phyloP scores from a whole-genome alignment of 257 asterid species.

The Rhazya stricta region DNA sequence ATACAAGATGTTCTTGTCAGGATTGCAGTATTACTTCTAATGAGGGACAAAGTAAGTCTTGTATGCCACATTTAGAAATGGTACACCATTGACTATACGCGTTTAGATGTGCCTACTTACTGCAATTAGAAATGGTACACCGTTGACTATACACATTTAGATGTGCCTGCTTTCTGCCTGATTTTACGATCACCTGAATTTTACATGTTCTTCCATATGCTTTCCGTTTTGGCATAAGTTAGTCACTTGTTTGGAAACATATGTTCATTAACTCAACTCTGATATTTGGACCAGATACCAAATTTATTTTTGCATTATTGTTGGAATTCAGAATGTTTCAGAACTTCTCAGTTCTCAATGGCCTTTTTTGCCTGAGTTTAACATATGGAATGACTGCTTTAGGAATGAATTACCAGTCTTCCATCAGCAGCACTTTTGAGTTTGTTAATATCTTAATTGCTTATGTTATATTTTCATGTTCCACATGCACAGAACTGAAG shows the following conservation, averaged over 20 bases:
- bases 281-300: not conserved
- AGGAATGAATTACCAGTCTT: not conserved
- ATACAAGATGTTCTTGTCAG: conserved; percentile 84
- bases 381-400: not conserved
- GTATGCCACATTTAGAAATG: not conserved
- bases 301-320: not conserved
- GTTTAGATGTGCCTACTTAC: not conserved
- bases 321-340: not conserved
- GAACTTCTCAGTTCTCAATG: not conserved
- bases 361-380: not conserved
- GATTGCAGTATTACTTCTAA: conserved; percentile 58
- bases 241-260: not conserved
- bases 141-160: not conserved
- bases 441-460: not conserved
- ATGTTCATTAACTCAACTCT: not conserved
- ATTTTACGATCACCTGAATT: not conserved
- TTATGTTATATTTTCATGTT: not conserved
- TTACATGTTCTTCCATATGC: not conserved
- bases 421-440: not conserved
- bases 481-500: not conserved
- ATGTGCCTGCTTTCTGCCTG: too few species aligned
- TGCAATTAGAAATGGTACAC: not conserved
- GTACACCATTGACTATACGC: not conserved
- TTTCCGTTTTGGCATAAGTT: not conserved
- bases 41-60: conserved; percentile 72